Conservation (phyloP, 139 green algal species). For the Coelastrella sp. region DNA sequence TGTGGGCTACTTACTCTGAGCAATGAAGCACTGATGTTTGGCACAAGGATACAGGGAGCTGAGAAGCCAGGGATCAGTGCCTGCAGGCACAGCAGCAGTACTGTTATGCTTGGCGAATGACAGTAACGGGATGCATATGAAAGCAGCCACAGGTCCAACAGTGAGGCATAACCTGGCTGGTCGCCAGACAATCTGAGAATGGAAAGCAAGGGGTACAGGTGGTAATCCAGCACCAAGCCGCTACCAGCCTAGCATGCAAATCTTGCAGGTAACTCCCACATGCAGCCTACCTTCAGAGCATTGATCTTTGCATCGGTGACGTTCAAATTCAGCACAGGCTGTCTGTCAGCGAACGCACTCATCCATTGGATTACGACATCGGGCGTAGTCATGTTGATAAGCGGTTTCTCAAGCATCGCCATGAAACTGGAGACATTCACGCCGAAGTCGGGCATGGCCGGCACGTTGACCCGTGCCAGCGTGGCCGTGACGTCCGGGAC, state of each 20-base stretch:
- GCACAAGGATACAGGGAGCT: neutral
- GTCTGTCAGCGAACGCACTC: neutral
- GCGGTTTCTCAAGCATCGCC: neutral
- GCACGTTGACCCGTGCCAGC: neutral
- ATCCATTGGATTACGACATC: neutral
- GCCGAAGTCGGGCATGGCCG: neutral
- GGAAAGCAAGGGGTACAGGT: neutral
- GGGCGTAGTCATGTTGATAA: neutral
- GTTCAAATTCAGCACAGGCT: neutral
- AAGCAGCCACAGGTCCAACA: neutral
- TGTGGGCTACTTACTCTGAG: neutral
- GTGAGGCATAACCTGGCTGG: neutral
- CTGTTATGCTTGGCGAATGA: neutral
- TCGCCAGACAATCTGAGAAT: neutral
- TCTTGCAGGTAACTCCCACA: neutral
- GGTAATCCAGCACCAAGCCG: neutral
- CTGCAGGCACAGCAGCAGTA: neutral
- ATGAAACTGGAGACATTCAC: neutral
- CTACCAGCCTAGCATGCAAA: neutral
- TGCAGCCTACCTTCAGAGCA: neutral
- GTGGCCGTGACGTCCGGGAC: neutral
- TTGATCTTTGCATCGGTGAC: neutral
- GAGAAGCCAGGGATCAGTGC: neutral
- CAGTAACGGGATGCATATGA: neutral
- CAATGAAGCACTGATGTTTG: neutral